A percentile compares a stretch with the other conserved stretches of the same genome.
These are phyloP conservation scores for Pseudonitzschia delicatissima DNA, from an alignment of 108 stramenopile genomes.

Conservation along the genomic window DNA sequence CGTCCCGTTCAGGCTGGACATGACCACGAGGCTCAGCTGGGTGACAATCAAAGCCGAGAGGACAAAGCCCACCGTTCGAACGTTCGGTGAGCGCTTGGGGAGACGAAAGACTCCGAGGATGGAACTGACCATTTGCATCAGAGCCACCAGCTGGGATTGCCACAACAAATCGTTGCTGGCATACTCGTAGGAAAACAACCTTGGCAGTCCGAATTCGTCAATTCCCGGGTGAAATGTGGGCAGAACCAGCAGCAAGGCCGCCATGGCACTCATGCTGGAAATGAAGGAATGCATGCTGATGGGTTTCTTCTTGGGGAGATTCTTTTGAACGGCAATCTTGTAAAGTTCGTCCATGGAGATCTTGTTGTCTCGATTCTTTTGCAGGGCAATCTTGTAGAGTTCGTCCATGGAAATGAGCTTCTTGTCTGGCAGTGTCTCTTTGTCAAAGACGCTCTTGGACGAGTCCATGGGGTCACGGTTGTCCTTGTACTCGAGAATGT, in stretches of 20 bases:
- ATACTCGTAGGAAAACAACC: not conserved
- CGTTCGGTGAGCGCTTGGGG: not conserved
- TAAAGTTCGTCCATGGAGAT: no score
- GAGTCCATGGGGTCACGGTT: not conserved
- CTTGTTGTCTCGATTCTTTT: no score
- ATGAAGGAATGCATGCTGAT: not conserved
- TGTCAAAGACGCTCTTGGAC: no score
- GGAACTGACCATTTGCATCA: not conserved
- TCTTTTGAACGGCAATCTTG: not conserved
- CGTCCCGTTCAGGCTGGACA: not conserved
- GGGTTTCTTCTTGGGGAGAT: not conserved
- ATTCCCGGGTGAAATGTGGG: not conserved
- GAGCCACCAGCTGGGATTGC: not conserved
- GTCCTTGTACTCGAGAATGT: not conserved
- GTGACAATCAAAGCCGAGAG: not conserved
- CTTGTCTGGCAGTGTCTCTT: no score
- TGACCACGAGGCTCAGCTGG: not conserved
- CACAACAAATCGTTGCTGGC: not conserved
- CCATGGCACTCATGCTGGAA: not conserved
- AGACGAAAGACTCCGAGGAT: not conserved
- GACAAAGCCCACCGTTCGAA: not conserved
- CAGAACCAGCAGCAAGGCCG: not conserved
- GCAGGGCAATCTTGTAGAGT: no score
- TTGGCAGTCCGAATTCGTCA: not conserved
- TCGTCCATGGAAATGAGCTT: no score